Evolutionary conservation across 192 early-diverging fungal species (phyloP).

Genomic region (Coemansia asiatica): DNA sequence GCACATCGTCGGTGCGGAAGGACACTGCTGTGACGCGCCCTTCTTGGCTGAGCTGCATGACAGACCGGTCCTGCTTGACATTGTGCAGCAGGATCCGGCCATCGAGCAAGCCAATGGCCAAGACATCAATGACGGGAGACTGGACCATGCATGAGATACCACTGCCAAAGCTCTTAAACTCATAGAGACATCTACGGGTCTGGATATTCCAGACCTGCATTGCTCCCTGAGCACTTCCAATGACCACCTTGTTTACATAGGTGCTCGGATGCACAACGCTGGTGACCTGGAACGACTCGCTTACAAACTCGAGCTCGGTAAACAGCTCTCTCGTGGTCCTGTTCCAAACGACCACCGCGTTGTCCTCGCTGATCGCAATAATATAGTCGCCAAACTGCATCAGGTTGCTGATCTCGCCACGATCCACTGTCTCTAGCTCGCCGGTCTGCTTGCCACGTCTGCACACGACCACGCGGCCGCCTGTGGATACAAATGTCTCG

Average conservation of each 20-base stretch:
- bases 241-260: conserved; percentile 94
- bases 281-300: conserved; percentile 67
- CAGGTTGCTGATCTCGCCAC: conserved; percentile 61
- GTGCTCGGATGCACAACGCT: conserved; percentile 89
- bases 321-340: conserved; percentile 67
- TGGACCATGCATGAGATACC: conserved; percentile 80
- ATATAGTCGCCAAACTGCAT: conserved; percentile 75
- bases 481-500: conserved; percentile 73
- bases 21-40: conserved; percentile 85
- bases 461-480: conserved; percentile 61
- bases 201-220: conserved; percentile 96
- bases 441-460: conserved; percentile 57
- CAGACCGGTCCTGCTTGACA: conserved; percentile 72
- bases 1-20: conserved; percentile 86
- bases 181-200: conserved; percentile 72
- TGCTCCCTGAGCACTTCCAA: conserved; percentile 79
- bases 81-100: conserved; percentile 86
- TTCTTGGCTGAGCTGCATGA: conserved; percentile 81
- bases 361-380: conserved; percentile 77
- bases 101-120: conserved; percentile 89
- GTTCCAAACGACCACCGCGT: conserved; percentile 77
- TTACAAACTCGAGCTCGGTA: conserved; percentile 72
- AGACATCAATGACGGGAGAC: conserved; percentile 88
- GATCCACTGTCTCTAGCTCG: conserved; percentile 21
- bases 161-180: conserved; percentile 72